Conservation (phyloP, 2,329 filamentous ascomycete species). For the Hypomyces perniciosus region DNA sequence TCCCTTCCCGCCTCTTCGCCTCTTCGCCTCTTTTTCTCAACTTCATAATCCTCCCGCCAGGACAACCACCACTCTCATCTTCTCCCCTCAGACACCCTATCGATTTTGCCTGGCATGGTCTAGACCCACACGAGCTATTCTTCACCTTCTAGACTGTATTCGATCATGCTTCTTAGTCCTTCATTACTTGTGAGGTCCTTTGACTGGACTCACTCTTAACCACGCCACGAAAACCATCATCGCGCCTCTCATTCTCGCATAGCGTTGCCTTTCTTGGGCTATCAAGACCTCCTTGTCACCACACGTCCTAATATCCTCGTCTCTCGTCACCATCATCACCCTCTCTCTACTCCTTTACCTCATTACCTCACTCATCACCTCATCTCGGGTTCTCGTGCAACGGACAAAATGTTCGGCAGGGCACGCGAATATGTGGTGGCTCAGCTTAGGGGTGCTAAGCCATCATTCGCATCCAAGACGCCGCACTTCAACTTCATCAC, state of each 20-base stretch:
- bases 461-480: conserved; percentile 52
- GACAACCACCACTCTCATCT: neutral
- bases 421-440: conserved; percentile 30
- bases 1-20: neutral
- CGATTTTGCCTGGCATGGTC: conserved; percentile 5
- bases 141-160: neutral
- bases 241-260: neutral
- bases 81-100: neutral
- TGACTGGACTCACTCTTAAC: conserved; percentile 21
- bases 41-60: no score
- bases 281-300: no score
- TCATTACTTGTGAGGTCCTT: conserved; percentile 18
- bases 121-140: neutral
- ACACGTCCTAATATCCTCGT: no score
- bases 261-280: neutral
- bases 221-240: neutral
- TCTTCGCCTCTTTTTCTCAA: neutral
- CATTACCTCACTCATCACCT: neutral
- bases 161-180: conserved; percentile 19
- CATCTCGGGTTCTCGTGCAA: conserved; percentile 4
- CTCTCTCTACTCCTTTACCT: no score
- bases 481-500: conserved; percentile 78
- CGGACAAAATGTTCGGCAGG: conserved; percentile 27
- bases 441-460: conserved; percentile 46
- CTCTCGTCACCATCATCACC: no score